Evolutionary conservation across 495 filamentous ascomycete genomes (phyloP).

Genomic region (Penicillium roqueforti): DNA sequence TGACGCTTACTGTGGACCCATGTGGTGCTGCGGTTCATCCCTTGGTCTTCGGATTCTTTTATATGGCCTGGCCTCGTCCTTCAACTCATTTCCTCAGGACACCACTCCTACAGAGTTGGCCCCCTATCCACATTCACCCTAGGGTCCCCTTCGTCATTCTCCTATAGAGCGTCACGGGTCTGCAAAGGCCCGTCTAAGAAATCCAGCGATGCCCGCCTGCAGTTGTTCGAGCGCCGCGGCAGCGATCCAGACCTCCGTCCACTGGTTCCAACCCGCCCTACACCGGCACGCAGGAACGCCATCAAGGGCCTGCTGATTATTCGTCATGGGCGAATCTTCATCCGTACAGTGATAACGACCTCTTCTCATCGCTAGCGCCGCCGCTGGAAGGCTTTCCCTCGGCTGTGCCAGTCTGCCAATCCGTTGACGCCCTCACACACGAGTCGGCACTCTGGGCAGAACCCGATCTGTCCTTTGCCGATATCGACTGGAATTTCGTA

Average conservation of each 20-base stretch:
- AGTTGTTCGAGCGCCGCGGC: constrained; percentile 21
- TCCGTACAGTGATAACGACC: constrained; percentile 5
- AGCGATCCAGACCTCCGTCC: constrained; percentile 11
- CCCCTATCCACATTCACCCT: background rate
- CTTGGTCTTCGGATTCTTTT: background rate
- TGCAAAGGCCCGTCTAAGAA: constrained; percentile 28
- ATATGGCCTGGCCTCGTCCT: constrained; percentile 9
- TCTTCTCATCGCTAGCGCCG: constrained; percentile 16
- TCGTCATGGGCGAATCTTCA: constrained; percentile 15
- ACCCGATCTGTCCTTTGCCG: constrained; percentile 20
- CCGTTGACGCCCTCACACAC: constrained; percentile 20
- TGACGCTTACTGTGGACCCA: background rate
- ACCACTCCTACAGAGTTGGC: constrained; percentile 17
- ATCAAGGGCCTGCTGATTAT: constrained; percentile 17
- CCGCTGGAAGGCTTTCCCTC: constrained; percentile 16
- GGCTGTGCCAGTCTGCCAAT: constrained; percentile 15
- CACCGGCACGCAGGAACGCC: constrained; percentile 15
- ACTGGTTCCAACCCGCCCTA: constrained; percentile 21
- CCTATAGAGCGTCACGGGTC: constrained; percentile 22
- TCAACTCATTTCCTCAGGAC: constrained; percentile 27
- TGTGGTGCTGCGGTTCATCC: constrained; percentile 7
- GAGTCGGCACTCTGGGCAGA: constrained; percentile 27
- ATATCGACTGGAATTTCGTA: constrained; percentile 27
- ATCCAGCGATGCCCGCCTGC: constrained; percentile 28
- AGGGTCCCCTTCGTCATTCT: background rate